These are phyloP conservation scores for Neofusicoccum kwambonambiense DNA, from an alignment of 2,329 filamentous ascomycete species.

Conservation along the genomic window DNA sequence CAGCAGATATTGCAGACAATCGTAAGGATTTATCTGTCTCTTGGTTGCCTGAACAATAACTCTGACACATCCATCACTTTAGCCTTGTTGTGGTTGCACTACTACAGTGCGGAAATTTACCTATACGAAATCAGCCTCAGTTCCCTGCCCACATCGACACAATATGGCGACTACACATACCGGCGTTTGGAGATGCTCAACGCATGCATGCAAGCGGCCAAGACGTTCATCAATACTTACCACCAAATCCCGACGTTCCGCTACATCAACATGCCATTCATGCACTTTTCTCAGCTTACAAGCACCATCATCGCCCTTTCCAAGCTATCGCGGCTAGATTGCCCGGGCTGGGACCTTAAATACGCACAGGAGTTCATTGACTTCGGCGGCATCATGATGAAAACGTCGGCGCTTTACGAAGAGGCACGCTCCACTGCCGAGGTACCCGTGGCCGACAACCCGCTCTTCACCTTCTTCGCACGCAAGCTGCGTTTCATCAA, in stretches of 20 bases:
- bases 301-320: slow-evolving; percentile 17
- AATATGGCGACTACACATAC: slow-evolving; percentile 17
- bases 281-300: slow-evolving; percentile 18
- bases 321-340: slow-evolving; percentile 21
- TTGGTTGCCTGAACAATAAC: background rate
- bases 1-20: slow-evolving; percentile 12
- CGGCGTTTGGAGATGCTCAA: slow-evolving; percentile 17
- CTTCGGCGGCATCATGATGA: background rate
- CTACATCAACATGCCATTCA: slow-evolving; percentile 13
- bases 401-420: slow-evolving; percentile 8
- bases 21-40: background rate
- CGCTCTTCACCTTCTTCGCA: slow-evolving; percentile 10
- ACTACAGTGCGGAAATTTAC: slow-evolving; percentile 17
- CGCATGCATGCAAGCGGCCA: slow-evolving; percentile 3
- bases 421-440: background rate
- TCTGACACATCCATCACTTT: background rate
- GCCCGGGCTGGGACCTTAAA: slow-evolving; percentile 8
- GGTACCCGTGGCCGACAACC: slow-evolving; percentile 12
- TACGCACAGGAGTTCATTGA: slow-evolving; percentile 8
- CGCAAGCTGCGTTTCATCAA: slow-evolving; percentile 16
- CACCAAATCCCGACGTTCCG: background rate
- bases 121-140: slow-evolving; percentile 18
- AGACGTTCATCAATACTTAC: background rate
- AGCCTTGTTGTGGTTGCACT: slow-evolving; percentile 16
- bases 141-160: background rate